Evolutionary conservation across 108 stramenopile species (phyloP), one percentile per base, ranked within the genome.

Genomic region (Pseudonitzschia multistriata): DNA sequence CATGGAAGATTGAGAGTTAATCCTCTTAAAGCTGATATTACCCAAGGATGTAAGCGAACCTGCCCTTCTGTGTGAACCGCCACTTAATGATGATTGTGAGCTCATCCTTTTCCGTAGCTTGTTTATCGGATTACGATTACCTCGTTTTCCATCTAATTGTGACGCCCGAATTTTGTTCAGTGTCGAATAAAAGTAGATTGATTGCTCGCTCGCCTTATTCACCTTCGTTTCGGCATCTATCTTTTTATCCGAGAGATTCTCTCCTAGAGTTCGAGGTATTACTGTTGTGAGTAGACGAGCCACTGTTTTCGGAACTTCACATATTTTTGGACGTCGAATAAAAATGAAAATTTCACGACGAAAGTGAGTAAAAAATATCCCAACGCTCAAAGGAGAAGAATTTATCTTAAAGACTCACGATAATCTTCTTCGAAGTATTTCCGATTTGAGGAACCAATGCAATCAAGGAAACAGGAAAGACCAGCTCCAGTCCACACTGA

Each of bases 201-300:
- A 55, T 42, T 80, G 79, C 39, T 66, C 59, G 11, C 60, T 8
- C 6, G 40, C 68, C 17, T 54, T 63, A 5, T 70, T 39, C 13
- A 72, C 73, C 22, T 53, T 60, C 0, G 70, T 67, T 27, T 74
- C 72, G 2, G 67, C 73, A 29, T 42, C 68, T 14, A 80, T 53
- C 47, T 80, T 74, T n/a, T 74, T 71, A 33, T 74, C 49, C 2
- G 45, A 25, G 54, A 80, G 53, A 25, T 40, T 66, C 27, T 67
- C 54, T 14, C 17, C 56, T 27, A 77, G 29, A 14, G 67, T 62
- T 56, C 65, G 52, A 14, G 70, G 72, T 33, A 80, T 71, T 39
- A 37, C 40, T 17, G 71, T 31, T 19, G 49, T 53, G 14, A 80
- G 49, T 21, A 28, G 31, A 17, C 49, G 35, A 7, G 47, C 21